Evolutionary conservation across 805 yeast genomes (phyloP), one percentile per base, ranked within the genome.

Genomic region (Candida quercuum): DNA sequence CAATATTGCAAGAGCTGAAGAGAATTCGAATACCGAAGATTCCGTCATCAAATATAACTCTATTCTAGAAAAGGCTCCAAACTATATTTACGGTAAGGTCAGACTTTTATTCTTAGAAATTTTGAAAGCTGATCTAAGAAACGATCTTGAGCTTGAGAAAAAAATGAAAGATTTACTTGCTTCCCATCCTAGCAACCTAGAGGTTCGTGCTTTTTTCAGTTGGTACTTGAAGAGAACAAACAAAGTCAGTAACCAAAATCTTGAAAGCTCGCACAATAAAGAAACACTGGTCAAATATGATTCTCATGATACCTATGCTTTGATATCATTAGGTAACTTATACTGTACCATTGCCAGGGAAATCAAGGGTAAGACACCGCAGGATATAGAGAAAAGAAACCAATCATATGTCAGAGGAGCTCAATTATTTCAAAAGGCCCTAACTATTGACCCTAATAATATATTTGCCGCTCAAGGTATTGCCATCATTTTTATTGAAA

Each of bases 401-500:
- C 84, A 81, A 46, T 82, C 87, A 38, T 91, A 83, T 57, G 68
- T 81, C 32, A 78, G 95, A 60, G 96, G 96, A n/a, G 83, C 89
- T 12, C 97, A 91, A 61, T 68, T 93, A 41, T 91, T 78, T 59
- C 85, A 87, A 52, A 93, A 93, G 62, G 96, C 87, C 2, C 65
- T 93, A 37, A 80, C 84, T 35, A 63, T 88, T 21, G 98, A 93
- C 63, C 77, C 89, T 3, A 69, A 73, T 48, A 86, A 91, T 56
- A 91, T 89, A 1, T 93, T 81, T 64, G 99, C 99, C 5, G 98
- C 99, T 1, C 99, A 93, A 61, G 99, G 99, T 38, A 71, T 93
- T 44, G 98, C 97, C 1, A 87, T 93, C 39, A 78, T 88, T 5
- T 84, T 87, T 59, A 94, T 95, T 10, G 97, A 91, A 52, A 81